phyloP scores from a whole-genome alignment of 148 eudicot species.

The Polygonum aviculare region DNA sequence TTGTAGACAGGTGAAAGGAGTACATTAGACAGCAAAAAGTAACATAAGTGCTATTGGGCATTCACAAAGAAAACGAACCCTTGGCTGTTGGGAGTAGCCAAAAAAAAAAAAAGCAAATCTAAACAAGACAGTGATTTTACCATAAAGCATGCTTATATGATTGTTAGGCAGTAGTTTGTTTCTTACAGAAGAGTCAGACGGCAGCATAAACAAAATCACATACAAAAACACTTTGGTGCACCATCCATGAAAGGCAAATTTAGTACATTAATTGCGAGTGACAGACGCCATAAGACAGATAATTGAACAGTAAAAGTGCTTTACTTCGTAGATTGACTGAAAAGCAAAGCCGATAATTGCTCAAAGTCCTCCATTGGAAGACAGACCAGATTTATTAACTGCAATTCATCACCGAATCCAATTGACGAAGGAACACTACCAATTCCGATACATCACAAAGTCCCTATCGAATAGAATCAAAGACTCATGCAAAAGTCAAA shows the following conservation, averaged over 20 bases:
- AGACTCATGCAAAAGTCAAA: neutral
- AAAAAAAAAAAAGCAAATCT: neutral
- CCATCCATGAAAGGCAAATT: neutral
- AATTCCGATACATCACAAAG: neutral
- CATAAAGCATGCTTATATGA: neutral
- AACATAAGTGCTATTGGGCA: neutral
- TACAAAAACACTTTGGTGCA: neutral
- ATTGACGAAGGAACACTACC: neutral
- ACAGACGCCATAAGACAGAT: neutral
- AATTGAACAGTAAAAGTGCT: neutral
- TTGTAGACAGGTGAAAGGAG: neutral
- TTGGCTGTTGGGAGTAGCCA: neutral
- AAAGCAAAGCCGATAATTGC: neutral
- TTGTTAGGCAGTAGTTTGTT: neutral
- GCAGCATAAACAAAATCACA: neutral
- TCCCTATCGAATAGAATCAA: neutral
- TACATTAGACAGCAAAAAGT: neutral
- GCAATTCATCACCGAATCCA: neutral
- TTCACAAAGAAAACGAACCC: neutral
- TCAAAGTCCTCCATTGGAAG: neutral
- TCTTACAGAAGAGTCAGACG: neutral
- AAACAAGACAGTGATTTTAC: neutral
- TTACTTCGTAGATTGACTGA: neutral
- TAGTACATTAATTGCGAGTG: neutral
- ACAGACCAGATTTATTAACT: neutral